Conservation (phyloP, 164 flowering plant genomes). For the Paratinospora sagittata region DNA sequence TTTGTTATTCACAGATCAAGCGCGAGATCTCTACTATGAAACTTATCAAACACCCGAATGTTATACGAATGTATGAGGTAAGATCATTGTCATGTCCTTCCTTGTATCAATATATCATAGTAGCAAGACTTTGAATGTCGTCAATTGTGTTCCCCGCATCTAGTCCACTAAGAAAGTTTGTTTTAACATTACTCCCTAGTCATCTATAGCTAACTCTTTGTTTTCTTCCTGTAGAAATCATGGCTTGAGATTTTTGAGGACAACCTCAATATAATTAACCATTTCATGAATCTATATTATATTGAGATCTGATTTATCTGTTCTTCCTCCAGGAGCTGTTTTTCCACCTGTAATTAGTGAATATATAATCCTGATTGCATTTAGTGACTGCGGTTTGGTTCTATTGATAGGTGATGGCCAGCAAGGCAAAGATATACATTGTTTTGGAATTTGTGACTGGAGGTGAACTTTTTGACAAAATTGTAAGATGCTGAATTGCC, state of each 20-base stretch:
- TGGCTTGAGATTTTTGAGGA: background rate
- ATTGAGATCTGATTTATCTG: background rate
- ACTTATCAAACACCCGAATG: slow-evolving; percentile 82
- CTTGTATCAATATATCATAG: background rate
- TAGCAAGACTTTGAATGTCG: slow-evolving; percentile 3
- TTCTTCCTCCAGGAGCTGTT: background rate
- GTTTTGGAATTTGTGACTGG: slow-evolving; percentile 88
- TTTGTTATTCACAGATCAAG: slow-evolving; percentile 57
- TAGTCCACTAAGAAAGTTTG: background rate
- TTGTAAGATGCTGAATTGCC: slow-evolving; percentile 47
- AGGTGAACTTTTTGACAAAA: slow-evolving; percentile 88
- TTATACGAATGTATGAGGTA: slow-evolving; percentile 85
- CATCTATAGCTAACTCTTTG: too few species aligned
- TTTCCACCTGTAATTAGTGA: background rate
- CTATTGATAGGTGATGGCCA: slow-evolving; percentile 73
- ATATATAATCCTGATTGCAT: background rate
- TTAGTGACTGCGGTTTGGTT: slow-evolving; percentile 3
- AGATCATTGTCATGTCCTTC: slow-evolving; percentile 13
- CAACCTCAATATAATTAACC: background rate
- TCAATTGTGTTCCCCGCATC: background rate
- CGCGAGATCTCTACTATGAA: slow-evolving; percentile 96
- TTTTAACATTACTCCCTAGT: background rate
- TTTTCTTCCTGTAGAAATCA: background rate
- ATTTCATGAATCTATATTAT: background rate
- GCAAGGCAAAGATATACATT: slow-evolving; percentile 91